Percentiles rank a stretch among this genome's conserved stretches.
Conservation (phyloP, 176 grass and related monocot species). For the Carex pumila region DNA sequence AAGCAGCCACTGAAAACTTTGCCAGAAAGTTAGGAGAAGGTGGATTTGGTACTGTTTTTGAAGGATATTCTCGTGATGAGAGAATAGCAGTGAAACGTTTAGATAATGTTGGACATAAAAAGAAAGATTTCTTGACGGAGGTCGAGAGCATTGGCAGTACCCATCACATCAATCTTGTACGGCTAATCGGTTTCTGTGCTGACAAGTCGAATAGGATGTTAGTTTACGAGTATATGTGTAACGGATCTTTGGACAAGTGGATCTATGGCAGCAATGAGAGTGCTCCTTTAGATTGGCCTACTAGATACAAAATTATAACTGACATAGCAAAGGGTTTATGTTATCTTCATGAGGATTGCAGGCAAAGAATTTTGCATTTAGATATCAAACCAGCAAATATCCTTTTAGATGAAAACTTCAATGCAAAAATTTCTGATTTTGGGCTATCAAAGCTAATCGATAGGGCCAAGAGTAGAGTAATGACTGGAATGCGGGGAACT, state of each 20-base stretch:
- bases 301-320: conserved; percentile 19
- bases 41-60: conserved; percentile 42
- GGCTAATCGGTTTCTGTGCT: conserved; percentile 44
- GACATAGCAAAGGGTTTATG: conserved; percentile 42
- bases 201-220: conserved; percentile 35
- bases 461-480: conserved; percentile 32
- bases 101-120: conserved; percentile 29
- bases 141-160: conserved; percentile 45
- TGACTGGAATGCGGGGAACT: conserved; percentile 40
- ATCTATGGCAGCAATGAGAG: conserved; percentile 28
- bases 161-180: conserved; percentile 56
- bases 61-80: conserved; percentile 17
- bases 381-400: conserved; percentile 71
- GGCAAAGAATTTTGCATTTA: conserved; percentile 50
- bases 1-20: conserved; percentile 29
- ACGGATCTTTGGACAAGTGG: conserved; percentile 57
- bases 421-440: conserved; percentile 58
- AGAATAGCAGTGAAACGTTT: conserved; percentile 41
- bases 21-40: conserved; percentile 33
- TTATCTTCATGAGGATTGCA: conserved; percentile 63
- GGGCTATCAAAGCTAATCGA: conserved; percentile 58
- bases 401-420: conserved; percentile 53
- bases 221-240: conserved; percentile 44
- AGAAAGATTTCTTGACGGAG: conserved; percentile 49
- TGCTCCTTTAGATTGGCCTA: conserved; percentile 35